Evolutionary conservation across 129 eudicot species (phyloP), one percentile per base, ranked within the genome.

Genomic region (Deinandra increscens): DNA sequence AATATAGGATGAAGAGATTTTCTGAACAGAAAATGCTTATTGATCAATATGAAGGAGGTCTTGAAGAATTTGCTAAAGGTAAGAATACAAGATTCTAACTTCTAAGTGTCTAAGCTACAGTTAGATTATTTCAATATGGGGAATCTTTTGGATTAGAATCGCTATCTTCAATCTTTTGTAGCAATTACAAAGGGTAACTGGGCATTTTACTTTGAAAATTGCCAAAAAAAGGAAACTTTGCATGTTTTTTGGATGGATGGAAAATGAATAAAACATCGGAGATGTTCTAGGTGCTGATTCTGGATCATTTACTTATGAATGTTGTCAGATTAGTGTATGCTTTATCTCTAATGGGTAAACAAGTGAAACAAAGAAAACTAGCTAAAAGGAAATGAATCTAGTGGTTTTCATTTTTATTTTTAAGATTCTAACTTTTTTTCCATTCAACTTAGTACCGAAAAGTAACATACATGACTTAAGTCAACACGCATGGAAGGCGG

Each of bases 31-130:
- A 79, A 74, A 75, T 55, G 77, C 95, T 87, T 42, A 87, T 94
- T 50, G 87, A 83, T 53, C 82, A 76, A 68, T 58, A 89, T 49
- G 99, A 94, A 81, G 95, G 90, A 73, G 71, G 90, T 74, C 81
- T 94, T 80, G 93, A 89, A 75, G 86, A 89, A 68, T 94, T 94
- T 67, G 88, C 99, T 46, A 83, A 83, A 82, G 99, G 99, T 89
- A 74, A 79, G 63, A 49, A 74, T 41, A 33, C 33, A 37, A 78
- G 58, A 19, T 74, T 26, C 71, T 26, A 34, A 53, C n/a, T 74
- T 26, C 71, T 26, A 34, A 53, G 33, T 48, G 68, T 58, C 43
- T 29, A 42, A n/a, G 9, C 13, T 51, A 50, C 63, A 29, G 7
- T 50, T 68, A 7, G 11, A 9, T 49, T 48, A 18, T 13, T 33